Conservation (phyloP, 2,329 filamentous ascomycete species). For the Beauveria sp. region DNA sequence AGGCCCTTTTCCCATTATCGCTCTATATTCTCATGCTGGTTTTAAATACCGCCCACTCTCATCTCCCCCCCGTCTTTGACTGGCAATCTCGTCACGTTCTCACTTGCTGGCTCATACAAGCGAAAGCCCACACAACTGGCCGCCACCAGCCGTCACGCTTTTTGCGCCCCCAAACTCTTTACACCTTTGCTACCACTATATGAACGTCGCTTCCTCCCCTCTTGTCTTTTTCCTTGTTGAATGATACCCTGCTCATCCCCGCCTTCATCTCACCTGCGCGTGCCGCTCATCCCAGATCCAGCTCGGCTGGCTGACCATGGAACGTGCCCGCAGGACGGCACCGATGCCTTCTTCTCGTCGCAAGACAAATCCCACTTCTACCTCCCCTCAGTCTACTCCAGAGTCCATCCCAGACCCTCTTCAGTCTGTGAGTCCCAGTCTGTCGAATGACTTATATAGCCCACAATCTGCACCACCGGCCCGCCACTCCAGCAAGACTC, state of each 20-base stretch:
- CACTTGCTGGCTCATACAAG: conserved; percentile 13
- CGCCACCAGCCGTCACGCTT: neutral
- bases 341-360: conserved; percentile 20
- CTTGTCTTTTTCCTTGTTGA: neutral
- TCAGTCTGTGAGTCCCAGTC: conserved; percentile 24
- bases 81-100: conserved; percentile 6
- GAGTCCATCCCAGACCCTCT: conserved; percentile 25
- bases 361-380: conserved; percentile 23
- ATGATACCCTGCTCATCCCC: neutral
- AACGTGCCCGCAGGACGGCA: conserved; percentile 29
- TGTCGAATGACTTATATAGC: conserved; percentile 25
- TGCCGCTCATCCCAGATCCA: conserved; percentile 7
- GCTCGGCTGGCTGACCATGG: conserved; percentile 18
- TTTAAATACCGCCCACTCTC: conserved; percentile 11
- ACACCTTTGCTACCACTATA: neutral
- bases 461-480: conserved; percentile 23
- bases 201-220: neutral
- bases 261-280: neutral
- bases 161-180: neutral
- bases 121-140: conserved; percentile 8
- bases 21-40: conserved; percentile 11
- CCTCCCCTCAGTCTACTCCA: conserved; percentile 26
- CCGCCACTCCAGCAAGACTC: conserved; percentile 27
- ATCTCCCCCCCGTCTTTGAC: neutral
- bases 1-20: conserved; percentile 2